These are phyloP conservation scores for Dissophora ornata DNA, from an alignment of 192 early-diverging fungal species.

Conservation along the genomic window DNA sequence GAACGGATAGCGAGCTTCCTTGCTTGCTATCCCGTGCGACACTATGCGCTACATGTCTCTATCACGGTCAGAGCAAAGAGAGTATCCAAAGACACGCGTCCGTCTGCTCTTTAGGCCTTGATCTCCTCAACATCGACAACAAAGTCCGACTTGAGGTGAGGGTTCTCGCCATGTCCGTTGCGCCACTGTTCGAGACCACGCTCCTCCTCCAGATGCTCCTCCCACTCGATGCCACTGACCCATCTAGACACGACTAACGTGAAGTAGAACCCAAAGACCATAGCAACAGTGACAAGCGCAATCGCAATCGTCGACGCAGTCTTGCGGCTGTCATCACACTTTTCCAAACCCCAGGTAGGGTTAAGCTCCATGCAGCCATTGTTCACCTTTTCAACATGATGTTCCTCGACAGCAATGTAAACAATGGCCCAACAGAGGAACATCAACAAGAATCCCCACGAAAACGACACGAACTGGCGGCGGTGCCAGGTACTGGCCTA, in stretches of 20 bases:
- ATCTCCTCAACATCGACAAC: neutral
- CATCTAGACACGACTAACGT: slow-evolving; percentile 35
- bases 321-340: slow-evolving; percentile 31
- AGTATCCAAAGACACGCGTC: too few relatives aligned
- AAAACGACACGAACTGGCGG: slow-evolving; percentile 46
- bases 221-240: slow-evolving; percentile 36
- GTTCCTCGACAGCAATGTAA: slow-evolving; percentile 39
- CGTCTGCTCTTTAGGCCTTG: too few relatives aligned
- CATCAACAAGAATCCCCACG: slow-evolving; percentile 49
- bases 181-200: slow-evolving; percentile 32
- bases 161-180: slow-evolving; percentile 27
- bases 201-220: slow-evolving; percentile 37
- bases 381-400: slow-evolving; percentile 32
- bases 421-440: slow-evolving; percentile 47
- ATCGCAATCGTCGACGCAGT: slow-evolving; percentile 15
- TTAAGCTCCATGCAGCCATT: slow-evolving; percentile 7
- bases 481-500: slow-evolving; percentile 39
- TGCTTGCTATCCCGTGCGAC: too few relatives aligned
- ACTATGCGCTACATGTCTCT: too few relatives aligned
- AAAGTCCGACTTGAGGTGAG: slow-evolving; percentile 1
- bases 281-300: slow-evolving; percentile 14
- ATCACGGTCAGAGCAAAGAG: too few relatives aligned
- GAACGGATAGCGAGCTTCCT: too few relatives aligned
- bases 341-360: neutral
- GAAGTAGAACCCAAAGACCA: slow-evolving; percentile 33